A percentile compares a stretch with the other conserved stretches of the same genome.
Evolutionary conservation across 2,329 filamentous ascomycete species (phyloP).

Genomic region (Colletotrichum shisoi): DNA sequence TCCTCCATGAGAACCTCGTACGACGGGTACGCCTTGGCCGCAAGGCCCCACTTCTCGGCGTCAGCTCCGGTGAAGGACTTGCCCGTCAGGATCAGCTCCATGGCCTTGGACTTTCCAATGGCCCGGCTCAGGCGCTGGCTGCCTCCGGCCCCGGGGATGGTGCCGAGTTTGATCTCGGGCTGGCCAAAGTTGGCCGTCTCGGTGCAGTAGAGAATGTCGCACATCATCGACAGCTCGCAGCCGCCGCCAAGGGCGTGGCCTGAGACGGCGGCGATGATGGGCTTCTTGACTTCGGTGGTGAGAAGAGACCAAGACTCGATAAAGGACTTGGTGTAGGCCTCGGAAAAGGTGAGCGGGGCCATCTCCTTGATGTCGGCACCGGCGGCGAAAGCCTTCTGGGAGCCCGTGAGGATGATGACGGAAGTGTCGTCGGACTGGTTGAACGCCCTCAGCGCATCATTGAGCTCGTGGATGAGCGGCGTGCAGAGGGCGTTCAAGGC

Average conservation of each 20-base stretch:
- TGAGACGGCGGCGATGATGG: slow-evolving; percentile 91
- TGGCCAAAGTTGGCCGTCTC: slow-evolving; percentile 89
- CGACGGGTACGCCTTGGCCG: slow-evolving; percentile 79
- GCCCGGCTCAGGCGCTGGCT: slow-evolving; percentile 86
- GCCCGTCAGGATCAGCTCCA: slow-evolving; percentile 90
- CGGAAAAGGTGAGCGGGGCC: slow-evolving; percentile 87
- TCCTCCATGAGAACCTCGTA: slow-evolving; percentile 84
- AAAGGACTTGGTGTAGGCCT: slow-evolving; percentile 88
- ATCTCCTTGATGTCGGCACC: slow-evolving; percentile 99
- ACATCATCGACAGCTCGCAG: slow-evolving; percentile 97
- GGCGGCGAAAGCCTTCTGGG: slow-evolving; percentile 88
- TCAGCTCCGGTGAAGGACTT: slow-evolving; percentile 83
- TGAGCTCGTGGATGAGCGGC: slow-evolving; percentile 89
- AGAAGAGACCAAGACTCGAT: slow-evolving; percentile 94
- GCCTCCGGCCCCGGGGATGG: slow-evolving; percentile 90
- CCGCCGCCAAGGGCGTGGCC: slow-evolving; percentile 94
- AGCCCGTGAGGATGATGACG: slow-evolving; percentile 87
- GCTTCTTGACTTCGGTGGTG: slow-evolving; percentile 86
- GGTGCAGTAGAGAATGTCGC: slow-evolving; percentile 92
- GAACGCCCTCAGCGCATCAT: slow-evolving; percentile 75
- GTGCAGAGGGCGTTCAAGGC: slow-evolving; percentile 93
- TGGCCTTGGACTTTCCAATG: slow-evolving; percentile 83
- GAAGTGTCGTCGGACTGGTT: slow-evolving; percentile 74
- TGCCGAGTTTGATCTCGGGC: slow-evolving; percentile 94
- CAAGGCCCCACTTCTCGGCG: slow-evolving; percentile 89